Evolutionary conservation across 192 early-diverging fungal genomes (phyloP), one percentile per base, ranked within the genome.

Genomic region (Entrophospora sp.): DNA sequence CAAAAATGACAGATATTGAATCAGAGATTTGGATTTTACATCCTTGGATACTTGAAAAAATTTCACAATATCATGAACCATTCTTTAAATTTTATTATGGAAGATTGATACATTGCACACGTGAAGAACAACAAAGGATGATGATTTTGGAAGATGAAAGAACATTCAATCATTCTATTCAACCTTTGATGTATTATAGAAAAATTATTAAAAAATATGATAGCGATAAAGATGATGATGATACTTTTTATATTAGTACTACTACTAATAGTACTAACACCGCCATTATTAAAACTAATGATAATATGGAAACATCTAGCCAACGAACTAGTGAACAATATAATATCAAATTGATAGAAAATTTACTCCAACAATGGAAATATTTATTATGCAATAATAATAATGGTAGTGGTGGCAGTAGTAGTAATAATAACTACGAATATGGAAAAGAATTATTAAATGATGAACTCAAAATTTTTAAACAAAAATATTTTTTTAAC

Each of bases 31-130:
- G 58, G 58, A 42, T 14, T 24, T 36, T 60, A 40, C 58, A 60
- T 37, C 58, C 58, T 27, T 60, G 58, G 58, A 40, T 60, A 18
- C 58, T 60, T 13, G 58, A 32, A 14, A 22, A 60, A 40, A 24
- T 60, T 40, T 60, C 58, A 40, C 27, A 24, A 22, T 16, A 28
- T 18, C 16, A 27, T 40, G 18, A 36, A 24, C n/a, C 32, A 22
- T 40, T 60, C 14, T 60, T 42, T 30, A 22, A 37, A 13, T 25
- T 37, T 18, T 60, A 60, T 40, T 16, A 20, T 27, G 16, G 25
- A 7, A 36, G 20, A 24, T 40, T 60, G 27, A 60, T 14, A 7
- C 16, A 60, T 25, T 37, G 34, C 10, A 12, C 22, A 18, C 32
- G 37, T 25, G 35, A 60, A 25, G 34, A 40, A 40, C 32, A 60